Evolutionary conservation across 2,329 filamentous ascomycete species (phyloP), one percentile per base, ranked within the genome.

Genomic region (Cadophora sp.): DNA sequence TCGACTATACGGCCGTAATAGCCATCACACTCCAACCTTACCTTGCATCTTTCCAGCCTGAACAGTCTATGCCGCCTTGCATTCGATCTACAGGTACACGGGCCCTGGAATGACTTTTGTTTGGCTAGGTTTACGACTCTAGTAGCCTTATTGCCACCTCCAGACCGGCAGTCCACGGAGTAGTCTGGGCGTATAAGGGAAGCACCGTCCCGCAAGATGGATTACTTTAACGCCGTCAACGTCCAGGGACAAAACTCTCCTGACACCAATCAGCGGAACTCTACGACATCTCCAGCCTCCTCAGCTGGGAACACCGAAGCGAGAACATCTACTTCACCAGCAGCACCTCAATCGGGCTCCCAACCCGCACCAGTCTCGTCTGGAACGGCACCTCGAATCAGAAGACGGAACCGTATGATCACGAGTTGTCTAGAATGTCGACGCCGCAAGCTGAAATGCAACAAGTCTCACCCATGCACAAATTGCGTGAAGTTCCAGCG

Each of bases 371-470:
- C 72, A 16, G 61, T 53, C 22, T 71, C 71, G 24, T 51, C 67
- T 11, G 63, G 72, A 29, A 31, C 70, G 9, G 65, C 73, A 56
- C 71, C 75, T 7, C 71, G 73, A 27, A 76, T 77, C 9, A 65
- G 77, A 46, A 69, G 89, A 55, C 83, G 89, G 71, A 86, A 91
- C 81, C 84, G 87, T 75, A 86, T 91, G 83, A 90, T 92, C 78
- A 86, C 86, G 69, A 90, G 88, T 31, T 92, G 89, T 77, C 84
- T 91, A 40, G 88, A 91, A 78, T 93, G 91, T 76, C 86, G 92
- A 48, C 87, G 91, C 26, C 86, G 92, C 50, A 95, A 95, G 79
- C 82, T 94, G 66, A 92, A 92, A 78, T 95, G 92, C 80, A 90
- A 92, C 81, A 93, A 92, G 76, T 79, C 83, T 24, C 85, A 91